Evolutionary conservation across 345 rosid species (phyloP).

Genomic region (Stellera chamaejasme): DNA sequence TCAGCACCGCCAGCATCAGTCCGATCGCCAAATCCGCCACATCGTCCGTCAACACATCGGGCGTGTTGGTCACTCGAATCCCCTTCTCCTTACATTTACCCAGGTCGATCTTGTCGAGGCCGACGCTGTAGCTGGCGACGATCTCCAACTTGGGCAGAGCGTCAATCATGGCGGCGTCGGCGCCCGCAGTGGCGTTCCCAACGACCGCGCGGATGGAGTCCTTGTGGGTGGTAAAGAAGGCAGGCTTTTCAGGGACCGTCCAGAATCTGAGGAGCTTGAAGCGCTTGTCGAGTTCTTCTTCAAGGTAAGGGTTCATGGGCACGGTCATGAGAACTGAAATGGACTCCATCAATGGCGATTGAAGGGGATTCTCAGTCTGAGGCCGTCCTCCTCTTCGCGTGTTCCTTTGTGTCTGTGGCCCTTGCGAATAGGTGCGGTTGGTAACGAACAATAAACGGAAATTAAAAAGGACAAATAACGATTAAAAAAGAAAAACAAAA

Average conservation of each 20-base stretch:
- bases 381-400: background rate
- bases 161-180: slow-evolving; percentile 44
- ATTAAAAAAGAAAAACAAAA: no score
- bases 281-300: slow-evolving; percentile 62
- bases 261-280: slow-evolving; percentile 57
- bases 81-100: slow-evolving; percentile 45
- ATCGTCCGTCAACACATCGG: slow-evolving; percentile 63
- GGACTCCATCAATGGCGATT: slow-evolving; percentile 40
- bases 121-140: slow-evolving; percentile 52
- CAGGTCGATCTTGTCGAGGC: slow-evolving; percentile 53
- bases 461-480: no score
- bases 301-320: slow-evolving; percentile 51
- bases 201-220: slow-evolving; percentile 39
- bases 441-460: no score
- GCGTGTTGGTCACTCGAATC: slow-evolving; percentile 52
- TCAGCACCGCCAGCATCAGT: slow-evolving; percentile 42
- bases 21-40: slow-evolving; percentile 57
- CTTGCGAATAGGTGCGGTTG: no score
- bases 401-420: no score
- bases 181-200: slow-evolving; percentile 31
- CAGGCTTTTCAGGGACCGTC: slow-evolving; percentile 7
- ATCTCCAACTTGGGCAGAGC: slow-evolving; percentile 49
- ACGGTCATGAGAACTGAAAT: slow-evolving; percentile 66
- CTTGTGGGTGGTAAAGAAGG: slow-evolving; percentile 22
- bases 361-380: background rate